Evolutionary conservation across 179 eudicot species (phyloP).

Genomic region (Amaranthus tricolor): DNA sequence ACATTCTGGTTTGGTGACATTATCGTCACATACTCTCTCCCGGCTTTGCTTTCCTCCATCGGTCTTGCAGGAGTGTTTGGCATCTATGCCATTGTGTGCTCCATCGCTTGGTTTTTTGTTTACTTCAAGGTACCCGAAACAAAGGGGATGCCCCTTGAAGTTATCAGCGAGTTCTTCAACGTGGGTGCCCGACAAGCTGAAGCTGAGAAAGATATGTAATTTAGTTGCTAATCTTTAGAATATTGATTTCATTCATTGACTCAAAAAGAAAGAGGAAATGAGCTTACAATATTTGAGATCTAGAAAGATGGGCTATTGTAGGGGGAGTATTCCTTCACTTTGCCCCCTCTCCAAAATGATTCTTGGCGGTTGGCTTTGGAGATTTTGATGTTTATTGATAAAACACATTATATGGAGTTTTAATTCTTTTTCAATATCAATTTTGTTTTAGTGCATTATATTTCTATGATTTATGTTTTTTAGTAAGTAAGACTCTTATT

Average conservation of each 20-base stretch:
- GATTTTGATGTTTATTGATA: conserved; percentile 10
- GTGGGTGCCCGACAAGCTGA: conserved; percentile 67
- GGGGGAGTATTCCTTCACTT: neutral
- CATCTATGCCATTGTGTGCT: conserved; percentile 64
- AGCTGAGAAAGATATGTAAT: conserved; percentile 24
- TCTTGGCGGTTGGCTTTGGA: conserved; percentile 11
- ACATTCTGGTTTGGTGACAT: conserved; percentile 80
- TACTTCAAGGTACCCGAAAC: conserved; percentile 80
- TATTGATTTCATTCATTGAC: conserved; percentile 8
- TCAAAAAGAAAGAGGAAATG: neutral
- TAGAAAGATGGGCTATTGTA: neutral
- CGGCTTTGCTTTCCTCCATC: conserved; percentile 58
- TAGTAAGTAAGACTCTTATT: no score
- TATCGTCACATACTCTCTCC: conserved; percentile 73
- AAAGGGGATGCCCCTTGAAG: conserved; percentile 86
- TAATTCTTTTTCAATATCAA: conserved; percentile 14
- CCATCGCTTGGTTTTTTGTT: conserved; percentile 64
- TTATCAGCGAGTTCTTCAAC: conserved; percentile 74
- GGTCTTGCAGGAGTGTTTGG: conserved; percentile 81
- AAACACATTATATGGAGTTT: conserved; percentile 6
- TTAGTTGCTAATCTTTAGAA: neutral
- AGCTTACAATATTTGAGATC: neutral
- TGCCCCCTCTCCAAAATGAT: conserved; percentile 1
- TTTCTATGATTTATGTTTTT: neutral
- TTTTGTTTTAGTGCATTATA: neutral